Evolutionary conservation across 164 flowering plant species (phyloP).

Genomic region (Stephania japonica): DNA sequence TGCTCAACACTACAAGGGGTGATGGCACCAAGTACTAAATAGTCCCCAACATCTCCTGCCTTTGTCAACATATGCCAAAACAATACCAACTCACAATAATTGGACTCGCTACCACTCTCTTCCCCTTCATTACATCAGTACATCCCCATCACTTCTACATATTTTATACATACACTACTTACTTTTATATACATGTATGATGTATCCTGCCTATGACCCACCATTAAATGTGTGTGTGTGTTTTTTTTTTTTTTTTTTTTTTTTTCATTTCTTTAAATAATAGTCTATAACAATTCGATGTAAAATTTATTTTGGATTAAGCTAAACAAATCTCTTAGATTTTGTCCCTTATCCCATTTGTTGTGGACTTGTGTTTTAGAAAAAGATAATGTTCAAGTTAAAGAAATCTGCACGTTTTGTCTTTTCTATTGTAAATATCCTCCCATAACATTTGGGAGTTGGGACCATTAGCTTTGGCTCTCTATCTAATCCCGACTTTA

Average conservation of each 20-base stretch:
- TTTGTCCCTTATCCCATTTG: background rate
- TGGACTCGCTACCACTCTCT: background rate
- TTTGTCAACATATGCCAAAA: conserved; percentile 1
- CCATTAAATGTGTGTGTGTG: no score
- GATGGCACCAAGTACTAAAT: background rate
- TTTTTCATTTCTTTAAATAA: background rate
- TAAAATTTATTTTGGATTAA: background rate
- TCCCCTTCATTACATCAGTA: background rate
- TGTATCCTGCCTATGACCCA: background rate
- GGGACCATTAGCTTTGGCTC: background rate
- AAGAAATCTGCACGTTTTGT: conserved; percentile 1
- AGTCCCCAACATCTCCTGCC: conserved; percentile 4
- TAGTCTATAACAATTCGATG: no score
- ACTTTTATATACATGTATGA: no score
- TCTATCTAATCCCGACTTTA: background rate
- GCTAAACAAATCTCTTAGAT: background rate
- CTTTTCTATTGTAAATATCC: background rate
- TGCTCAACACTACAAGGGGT: background rate
- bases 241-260: no score
- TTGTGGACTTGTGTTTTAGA: background rate
- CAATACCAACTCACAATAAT: background rate
- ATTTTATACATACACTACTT: background rate
- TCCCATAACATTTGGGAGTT: background rate
- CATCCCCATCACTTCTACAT: background rate
- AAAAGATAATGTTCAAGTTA: background rate